phyloP scores from a whole-genome alignment of 2,329 filamentous ascomycete genomes.

The Rugonectria rugulosa region DNA sequence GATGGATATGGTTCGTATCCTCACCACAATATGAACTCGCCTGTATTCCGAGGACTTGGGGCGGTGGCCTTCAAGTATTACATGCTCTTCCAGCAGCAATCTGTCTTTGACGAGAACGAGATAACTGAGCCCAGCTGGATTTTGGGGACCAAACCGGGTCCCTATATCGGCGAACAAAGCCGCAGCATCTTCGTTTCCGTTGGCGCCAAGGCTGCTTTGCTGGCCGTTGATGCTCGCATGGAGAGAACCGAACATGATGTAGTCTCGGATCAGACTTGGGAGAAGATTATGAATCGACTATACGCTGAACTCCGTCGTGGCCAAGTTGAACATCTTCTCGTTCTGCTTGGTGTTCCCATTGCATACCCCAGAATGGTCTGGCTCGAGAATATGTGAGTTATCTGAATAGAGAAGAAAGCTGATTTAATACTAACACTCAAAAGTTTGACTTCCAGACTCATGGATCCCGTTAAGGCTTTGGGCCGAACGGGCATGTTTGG shows the following conservation, averaged over 20 bases:
- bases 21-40: constrained; percentile 87
- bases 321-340: constrained; percentile 87
- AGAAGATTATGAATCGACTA: constrained; percentile 85
- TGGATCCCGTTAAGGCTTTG: constrained; percentile 89
- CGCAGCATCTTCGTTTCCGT: constrained; percentile 86
- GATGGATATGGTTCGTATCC: constrained; percentile 94
- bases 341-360: constrained; percentile 84
- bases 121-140: constrained; percentile 90
- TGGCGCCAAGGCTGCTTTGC: constrained; percentile 78
- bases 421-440: constrained; percentile 44
- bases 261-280: constrained; percentile 80
- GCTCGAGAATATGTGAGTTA: constrained; percentile 72
- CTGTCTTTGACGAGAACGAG: constrained; percentile 80
- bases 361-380: constrained; percentile 79
- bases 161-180: constrained; percentile 88
- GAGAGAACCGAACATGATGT: constrained; percentile 87
- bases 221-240: constrained; percentile 90
- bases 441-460: constrained; percentile 80
- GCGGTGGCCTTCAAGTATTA: constrained; percentile 98
- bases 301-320: constrained; percentile 83
- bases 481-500: constrained; percentile 83
- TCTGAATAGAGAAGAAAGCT: not conserved
- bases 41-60: constrained; percentile 88
- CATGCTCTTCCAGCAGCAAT: constrained; percentile 98
- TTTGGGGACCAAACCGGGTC: constrained; percentile 79